Evolutionary conservation across 2,329 filamentous ascomycete species (phyloP), one percentile per base, ranked within the genome.

Genomic region (Canariomyces notabilis): DNA sequence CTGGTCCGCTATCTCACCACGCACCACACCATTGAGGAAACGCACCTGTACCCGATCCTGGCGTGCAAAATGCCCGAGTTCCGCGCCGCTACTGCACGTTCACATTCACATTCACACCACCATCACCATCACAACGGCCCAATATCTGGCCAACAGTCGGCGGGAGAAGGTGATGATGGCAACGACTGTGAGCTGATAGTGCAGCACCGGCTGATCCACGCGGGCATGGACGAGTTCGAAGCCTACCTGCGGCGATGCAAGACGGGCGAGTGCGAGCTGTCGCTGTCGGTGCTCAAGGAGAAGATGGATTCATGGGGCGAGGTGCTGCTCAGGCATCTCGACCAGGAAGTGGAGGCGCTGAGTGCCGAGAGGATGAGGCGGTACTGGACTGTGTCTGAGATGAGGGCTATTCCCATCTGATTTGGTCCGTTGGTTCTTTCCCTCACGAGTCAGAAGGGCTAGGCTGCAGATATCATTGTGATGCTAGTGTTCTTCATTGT

Each of bases 291-390:
- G 59, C 63, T 95, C 63, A 84, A 82, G 68, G 70, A 65, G 29
- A 75, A 87, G 59, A 82, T 95, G 81, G 86, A 94, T 64, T 65
- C 65, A 4, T 95, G 90, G 79, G 86, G 86, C 9, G 71, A 73
- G 8, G 86, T 95, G 52, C 64, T 95, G 39, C 91, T 88, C 86
- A 71, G 70, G 59, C 89, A 95, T 73, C 68, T 95, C 50, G 87
- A 93, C 58, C 83, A 90, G 57, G 89, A 95, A 73, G 89, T 95
- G 6, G 70, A 74, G 64, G 78, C 85, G 55, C 65, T 95, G 23
- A 79, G 83, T 2, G 89, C 89, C 36, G 86, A 93, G 64, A 94
- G 91, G 63, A 95, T 95, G 89, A 75, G 87, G 56, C 80, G 74
- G 65, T 89, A 86, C 65, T 95, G 87, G 87, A 85, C 74, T 0